These are phyloP conservation scores for Colletotrichum salicis DNA, from an alignment of 2,329 filamentous ascomycete species.

Conservation along the genomic window DNA sequence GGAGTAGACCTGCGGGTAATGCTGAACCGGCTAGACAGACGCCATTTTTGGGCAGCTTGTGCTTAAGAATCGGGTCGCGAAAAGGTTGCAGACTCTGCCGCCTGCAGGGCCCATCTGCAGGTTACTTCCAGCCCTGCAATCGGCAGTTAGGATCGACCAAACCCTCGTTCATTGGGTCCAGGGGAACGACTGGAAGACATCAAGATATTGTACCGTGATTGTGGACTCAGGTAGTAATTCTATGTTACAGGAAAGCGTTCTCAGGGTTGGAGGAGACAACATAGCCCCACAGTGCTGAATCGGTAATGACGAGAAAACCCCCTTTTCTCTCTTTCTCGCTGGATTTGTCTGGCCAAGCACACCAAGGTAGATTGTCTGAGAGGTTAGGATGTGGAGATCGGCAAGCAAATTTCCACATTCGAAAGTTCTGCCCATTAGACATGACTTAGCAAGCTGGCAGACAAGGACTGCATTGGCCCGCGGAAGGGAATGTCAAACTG, in stretches of 20 bases:
- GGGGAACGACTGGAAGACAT: background rate
- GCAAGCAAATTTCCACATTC: background rate
- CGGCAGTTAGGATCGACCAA: background rate
- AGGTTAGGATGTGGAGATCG: background rate
- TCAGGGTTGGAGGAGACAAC: background rate
- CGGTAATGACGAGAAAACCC: slow-evolving; percentile 1
- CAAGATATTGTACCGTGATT: background rate
- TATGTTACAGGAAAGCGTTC: background rate
- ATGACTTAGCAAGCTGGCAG: background rate
- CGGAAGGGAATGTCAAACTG: background rate
- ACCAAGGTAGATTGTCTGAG: background rate
- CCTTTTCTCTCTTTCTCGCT: background rate
- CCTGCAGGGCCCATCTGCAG: background rate
- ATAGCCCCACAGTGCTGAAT: slow-evolving; percentile 1
- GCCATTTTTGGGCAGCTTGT: background rate
- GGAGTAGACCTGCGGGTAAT: background rate
- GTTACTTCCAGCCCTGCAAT: background rate
- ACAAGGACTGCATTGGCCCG: background rate
- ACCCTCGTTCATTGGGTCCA: background rate
- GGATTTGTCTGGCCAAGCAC: background rate
- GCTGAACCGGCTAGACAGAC: background rate
- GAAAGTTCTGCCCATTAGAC: background rate
- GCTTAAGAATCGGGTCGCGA: background rate
- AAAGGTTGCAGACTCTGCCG: background rate
- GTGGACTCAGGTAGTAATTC: slow-evolving; percentile 22